Evolutionary conservation across 495 filamentous ascomycete genomes (phyloP), one percentile per base, ranked within the genome.

Genomic region (Glarea lozoyensis): DNA sequence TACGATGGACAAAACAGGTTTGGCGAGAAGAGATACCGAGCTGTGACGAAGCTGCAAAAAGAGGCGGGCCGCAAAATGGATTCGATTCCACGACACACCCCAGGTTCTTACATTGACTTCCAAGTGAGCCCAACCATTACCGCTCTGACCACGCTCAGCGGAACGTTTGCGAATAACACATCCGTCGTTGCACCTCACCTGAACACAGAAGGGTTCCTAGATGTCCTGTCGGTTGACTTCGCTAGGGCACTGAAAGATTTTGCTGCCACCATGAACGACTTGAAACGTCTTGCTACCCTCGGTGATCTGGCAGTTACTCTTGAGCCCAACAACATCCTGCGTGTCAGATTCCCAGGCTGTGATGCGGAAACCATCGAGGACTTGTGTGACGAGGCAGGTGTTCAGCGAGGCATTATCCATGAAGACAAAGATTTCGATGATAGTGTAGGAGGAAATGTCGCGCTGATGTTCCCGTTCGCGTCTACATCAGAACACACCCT

Each of bases 311-410:
- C 92, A 0, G 78, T 96, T 13, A 65, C 69, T 0, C 69, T 95
- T 29, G 80, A 81, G 37, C 62, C 67, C 40, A 62, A 65, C 15
- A 75, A 73, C 0, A 60, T 67, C 2, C 65, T 98, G 6, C 75
- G 84, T 10, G 82, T 97, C 2, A 80, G 86, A 25, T 97, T 98
- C 57, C 84, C 86, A 1, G 92, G 92, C 17, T 94, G 90, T 48
- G 89, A 96, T 54, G 78, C 76, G 0, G 78, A 81, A 3, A 85
- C 84, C 2, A 88, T 97, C 0, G 86, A 93, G 57, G 65, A 71
- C 12, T 69, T 96, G 0, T 96, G 89, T 57, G 72, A 85, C 34
- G 92, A 98, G 60, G 71, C 90, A n/a, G 85, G 84, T 13, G 66
- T 96, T 7, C 71, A 73, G 31, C 66, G 87, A 24, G 92, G 92